Evolutionary conservation across 768 basidiomycete genomes (phyloP).

Genomic region (Cystobasidium tubakii): DNA sequence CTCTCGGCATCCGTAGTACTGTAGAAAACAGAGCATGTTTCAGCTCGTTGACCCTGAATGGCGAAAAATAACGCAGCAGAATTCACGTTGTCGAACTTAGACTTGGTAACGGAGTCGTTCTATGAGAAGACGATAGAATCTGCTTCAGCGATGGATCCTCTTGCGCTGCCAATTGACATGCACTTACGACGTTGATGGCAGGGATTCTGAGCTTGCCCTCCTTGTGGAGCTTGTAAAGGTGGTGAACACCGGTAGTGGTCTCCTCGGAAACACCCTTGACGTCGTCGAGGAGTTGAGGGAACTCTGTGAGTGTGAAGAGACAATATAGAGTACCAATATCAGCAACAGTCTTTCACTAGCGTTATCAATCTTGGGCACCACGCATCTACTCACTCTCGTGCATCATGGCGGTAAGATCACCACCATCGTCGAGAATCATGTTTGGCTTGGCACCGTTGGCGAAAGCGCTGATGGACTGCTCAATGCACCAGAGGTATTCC

Average conservation of each 20-base stretch:
- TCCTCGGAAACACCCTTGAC: constrained; percentile 95
- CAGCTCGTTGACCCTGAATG: neutral
- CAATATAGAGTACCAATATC: neutral
- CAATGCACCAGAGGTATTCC: constrained; percentile 96
- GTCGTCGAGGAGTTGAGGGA: constrained; percentile 76
- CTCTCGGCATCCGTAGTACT: constrained; percentile 95
- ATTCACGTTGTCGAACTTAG: constrained; percentile 67
- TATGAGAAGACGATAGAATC: neutral
- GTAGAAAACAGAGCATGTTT: neutral
- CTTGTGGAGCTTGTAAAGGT: constrained; percentile 95
- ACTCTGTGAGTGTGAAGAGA: constrained; percentile 52
- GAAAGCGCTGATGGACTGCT: constrained; percentile 89
- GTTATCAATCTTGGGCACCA: neutral
- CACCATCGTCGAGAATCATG: constrained; percentile 99
- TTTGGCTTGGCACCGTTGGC: constrained; percentile 74
- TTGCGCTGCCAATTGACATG: neutral
- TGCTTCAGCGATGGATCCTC: too few relatives aligned
- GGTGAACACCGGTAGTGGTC: constrained; percentile 99
- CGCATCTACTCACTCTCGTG: constrained; percentile 60
- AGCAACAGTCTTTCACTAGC: neutral
- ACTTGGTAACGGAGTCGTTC: constrained; percentile 92
- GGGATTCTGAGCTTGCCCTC: constrained; percentile 93
- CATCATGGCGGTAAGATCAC: constrained; percentile 87
- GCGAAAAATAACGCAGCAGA: neutral
- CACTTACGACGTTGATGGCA: constrained; percentile 90